These are phyloP conservation scores for Ogataea trehalophila DNA, from an alignment of 805 yeast genomes.

Conservation along the genomic window DNA sequence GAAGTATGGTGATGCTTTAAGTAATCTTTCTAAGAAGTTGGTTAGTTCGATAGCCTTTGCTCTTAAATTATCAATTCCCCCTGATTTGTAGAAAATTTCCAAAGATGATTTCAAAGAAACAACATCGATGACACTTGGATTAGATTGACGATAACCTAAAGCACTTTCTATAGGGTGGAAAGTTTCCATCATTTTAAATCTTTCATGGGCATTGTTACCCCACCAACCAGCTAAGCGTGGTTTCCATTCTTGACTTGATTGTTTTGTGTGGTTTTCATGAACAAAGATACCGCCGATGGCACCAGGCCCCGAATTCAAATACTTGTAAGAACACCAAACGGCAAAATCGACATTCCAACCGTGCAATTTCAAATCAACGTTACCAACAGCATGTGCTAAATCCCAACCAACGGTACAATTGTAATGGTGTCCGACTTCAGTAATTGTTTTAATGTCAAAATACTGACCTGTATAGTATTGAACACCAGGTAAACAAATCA, in stretches of 20 bases:
- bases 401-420: slow-evolving; percentile 84
- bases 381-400: slow-evolving; percentile 91
- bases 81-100: slow-evolving; percentile 50
- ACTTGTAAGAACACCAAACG: slow-evolving; percentile 91
- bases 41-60: slow-evolving; percentile 57
- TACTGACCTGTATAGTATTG: slow-evolving; percentile 91
- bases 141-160: slow-evolving; percentile 81
- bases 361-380: slow-evolving; percentile 70
- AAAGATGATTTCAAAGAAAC: slow-evolving; percentile 68
- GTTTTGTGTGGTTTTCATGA: slow-evolving; percentile 40
- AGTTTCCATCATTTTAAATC: slow-evolving; percentile 75
- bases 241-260: slow-evolving; percentile 31
- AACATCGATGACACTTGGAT: slow-evolving; percentile 83
- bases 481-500: slow-evolving; percentile 80
- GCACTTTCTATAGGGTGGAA: slow-evolving; percentile 86
- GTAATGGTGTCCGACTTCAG: slow-evolving; percentile 49
- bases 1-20: slow-evolving; percentile 45
- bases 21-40: slow-evolving; percentile 42
- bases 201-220: slow-evolving; percentile 70
- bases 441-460: slow-evolving; percentile 71
- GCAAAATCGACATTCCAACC: slow-evolving; percentile 94
- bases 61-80: slow-evolving; percentile 60
- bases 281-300: slow-evolving; percentile 84
- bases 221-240: slow-evolving; percentile 96
- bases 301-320: slow-evolving; percentile 91